These are phyloP conservation scores for Cordyceps cicadae DNA, from an alignment of 2,329 filamentous ascomycete species.

Conservation along the genomic window DNA sequence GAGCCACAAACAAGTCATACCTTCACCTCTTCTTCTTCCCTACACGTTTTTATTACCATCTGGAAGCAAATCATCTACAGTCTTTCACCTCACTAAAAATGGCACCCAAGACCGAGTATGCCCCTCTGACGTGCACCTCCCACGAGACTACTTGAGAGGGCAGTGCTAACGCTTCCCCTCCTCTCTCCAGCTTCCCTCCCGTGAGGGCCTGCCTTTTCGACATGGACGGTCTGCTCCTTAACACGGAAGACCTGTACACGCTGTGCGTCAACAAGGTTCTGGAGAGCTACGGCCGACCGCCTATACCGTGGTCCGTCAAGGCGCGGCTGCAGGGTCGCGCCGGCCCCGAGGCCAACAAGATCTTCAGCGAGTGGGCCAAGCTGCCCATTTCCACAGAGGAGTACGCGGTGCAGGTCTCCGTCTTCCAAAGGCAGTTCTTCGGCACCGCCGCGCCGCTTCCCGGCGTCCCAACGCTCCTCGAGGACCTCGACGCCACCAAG, in stretches of 20 bases:
- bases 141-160: neutral
- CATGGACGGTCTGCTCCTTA: constrained; percentile 94
- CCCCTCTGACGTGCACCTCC: constrained; percentile 12
- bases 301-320: constrained; percentile 89
- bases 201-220: constrained; percentile 93
- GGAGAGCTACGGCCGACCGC: constrained; percentile 60
- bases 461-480: constrained; percentile 64
- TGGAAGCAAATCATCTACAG: neutral
- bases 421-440: constrained; percentile 65
- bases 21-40: neutral
- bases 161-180: neutral
- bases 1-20: neutral
- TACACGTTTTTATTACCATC: neutral
- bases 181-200: constrained; percentile 55
- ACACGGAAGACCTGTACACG: constrained; percentile 88
- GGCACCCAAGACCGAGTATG: constrained; percentile 38
- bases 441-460: constrained; percentile 67
- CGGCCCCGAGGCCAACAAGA: constrained; percentile 41
- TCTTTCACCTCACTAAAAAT: constrained; percentile 21
- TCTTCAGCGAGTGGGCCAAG: constrained; percentile 71
- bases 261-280: constrained; percentile 75
- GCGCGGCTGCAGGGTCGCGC: constrained; percentile 65
- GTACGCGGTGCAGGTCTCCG: constrained; percentile 51
- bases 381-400: constrained; percentile 67
- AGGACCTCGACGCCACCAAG: constrained; percentile 42